Evolutionary conservation across 2,329 filamentous ascomycete species (phyloP), one percentile per base, ranked within the genome.

Genomic region (Rhynchosporium graminicola): DNA sequence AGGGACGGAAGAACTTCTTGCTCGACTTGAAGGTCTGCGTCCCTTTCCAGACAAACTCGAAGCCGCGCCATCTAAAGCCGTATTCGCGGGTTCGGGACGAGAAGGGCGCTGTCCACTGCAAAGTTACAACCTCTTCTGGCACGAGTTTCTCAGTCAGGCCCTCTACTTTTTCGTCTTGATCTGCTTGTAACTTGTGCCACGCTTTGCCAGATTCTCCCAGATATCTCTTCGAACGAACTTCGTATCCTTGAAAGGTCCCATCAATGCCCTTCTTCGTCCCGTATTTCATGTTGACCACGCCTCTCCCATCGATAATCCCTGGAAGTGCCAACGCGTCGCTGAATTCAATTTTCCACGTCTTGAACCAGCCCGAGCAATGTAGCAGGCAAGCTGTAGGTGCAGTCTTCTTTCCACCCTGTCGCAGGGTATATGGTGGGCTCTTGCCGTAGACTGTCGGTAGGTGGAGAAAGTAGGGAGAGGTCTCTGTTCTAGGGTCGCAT

Each of bases 241-340:
- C 20, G 36, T 65, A 65, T n/a, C 65, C 65, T 43, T 60, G 63
- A n/a, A 67, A 60, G 5, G 58, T 63, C 15, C 63, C 65, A 62
- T 63, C 50, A 43, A 63, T 31, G 12, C 65, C 65, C 3, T 63
- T 58, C 33, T 56, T 57, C 15, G 65, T 65, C 8, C 65, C 65
- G 29, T 60, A 58, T 4, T 60, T 61, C 43, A 60, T 48, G 20
- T 55, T 63, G 4, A 65, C 65, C 7, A 65, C 61, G 3, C 65
- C 65, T 29, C 65, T 46, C 2, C 63, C 60, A 59, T 67, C 65
- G 46, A 67, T 54, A 15, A 67, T 59, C 1, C 65, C 65, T 29
- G 62, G 62, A 36, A 65, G 58, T 15, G 42, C 52, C 9, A 67
- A 28, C 6, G 65, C 43, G 43, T 65, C 65, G 2, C 65, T 63